phyloP scores from a whole-genome alignment of 2,329 filamentous ascomycete genomes.

The Fusarium pseudoanthophilum region DNA sequence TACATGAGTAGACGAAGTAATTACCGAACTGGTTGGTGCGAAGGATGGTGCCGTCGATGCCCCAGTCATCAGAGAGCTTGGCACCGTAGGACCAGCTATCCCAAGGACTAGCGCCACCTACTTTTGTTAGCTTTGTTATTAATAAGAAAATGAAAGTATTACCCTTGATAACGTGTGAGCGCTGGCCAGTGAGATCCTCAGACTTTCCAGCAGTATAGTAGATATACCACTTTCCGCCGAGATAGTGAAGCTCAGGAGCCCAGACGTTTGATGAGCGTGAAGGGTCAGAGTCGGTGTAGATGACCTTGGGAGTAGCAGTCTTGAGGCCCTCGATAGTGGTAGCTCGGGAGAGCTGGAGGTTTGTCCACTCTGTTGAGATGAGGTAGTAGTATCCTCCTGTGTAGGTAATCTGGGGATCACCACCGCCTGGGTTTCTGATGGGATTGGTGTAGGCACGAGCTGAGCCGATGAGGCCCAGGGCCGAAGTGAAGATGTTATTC shows the following conservation, averaged over 20 bases:
- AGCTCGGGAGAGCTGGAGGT: conserved; percentile 65
- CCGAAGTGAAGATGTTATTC: conserved; percentile 18
- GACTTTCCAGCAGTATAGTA: conserved; percentile 65
- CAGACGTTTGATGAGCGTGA: conserved; percentile 65
- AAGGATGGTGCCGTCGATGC: conserved; percentile 65
- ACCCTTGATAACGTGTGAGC: conserved; percentile 63
- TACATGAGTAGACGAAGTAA: conserved; percentile 67
- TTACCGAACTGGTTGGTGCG: conserved; percentile 57
- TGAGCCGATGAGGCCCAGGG: conserved; percentile 25
- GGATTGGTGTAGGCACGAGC: conserved; percentile 60
- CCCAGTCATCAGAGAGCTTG: conserved; percentile 60
- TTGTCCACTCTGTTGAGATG: conserved; percentile 65
- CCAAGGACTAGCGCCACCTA: conserved; percentile 63
- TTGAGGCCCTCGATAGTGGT: conserved; percentile 66
- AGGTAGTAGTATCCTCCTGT: conserved; percentile 67
- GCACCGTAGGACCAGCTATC: conserved; percentile 61
- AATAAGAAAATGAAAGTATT: conserved; percentile 12
- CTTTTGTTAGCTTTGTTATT: neutral
- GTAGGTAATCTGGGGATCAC: conserved; percentile 64
- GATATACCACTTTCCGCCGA: conserved; percentile 63
- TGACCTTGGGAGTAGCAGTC: conserved; percentile 60
- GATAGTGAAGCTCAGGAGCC: conserved; percentile 66
- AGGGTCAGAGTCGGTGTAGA: conserved; percentile 60
- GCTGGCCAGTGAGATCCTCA: conserved; percentile 59
- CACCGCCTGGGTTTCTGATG: conserved; percentile 60